A percentile compares a stretch with the other conserved stretches of the same genome.
Conservation (phyloP, 495 filamentous ascomycete genomes). For the Hypomontagnella monticulosa region DNA sequence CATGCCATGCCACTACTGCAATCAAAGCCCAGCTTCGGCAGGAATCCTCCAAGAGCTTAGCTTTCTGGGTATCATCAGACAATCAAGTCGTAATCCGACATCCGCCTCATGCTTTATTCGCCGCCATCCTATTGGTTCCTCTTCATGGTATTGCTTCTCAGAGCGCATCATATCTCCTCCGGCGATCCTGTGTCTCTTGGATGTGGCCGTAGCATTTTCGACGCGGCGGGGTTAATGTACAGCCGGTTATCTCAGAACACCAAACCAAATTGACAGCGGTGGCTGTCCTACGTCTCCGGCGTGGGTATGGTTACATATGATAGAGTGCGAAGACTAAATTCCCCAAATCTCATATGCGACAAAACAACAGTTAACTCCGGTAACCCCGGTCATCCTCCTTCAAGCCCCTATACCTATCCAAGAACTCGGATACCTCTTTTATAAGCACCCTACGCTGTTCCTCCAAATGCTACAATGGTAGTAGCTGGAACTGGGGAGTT, state of each 20-base stretch:
- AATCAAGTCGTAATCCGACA: constrained; percentile 12
- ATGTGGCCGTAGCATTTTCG: no score
- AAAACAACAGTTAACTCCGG: not conserved
- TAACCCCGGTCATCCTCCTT: not conserved
- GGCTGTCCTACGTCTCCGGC: not conserved
- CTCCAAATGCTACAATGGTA: not conserved
- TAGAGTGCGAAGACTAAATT: not conserved
- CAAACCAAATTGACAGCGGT: not conserved
- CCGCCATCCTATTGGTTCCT: not conserved
- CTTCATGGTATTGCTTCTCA: not conserved
- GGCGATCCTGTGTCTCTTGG: not conserved
- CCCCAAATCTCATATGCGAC: not conserved
- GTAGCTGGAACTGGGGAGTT: not conserved
- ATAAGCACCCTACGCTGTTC: not conserved
- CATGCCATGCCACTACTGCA: constrained; percentile 5
- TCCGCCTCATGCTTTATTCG: not conserved
- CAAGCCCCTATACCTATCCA: not conserved
- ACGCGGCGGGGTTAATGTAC: no score
- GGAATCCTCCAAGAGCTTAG: constrained; percentile 1
- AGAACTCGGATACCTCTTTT: not conserved
- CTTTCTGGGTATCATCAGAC: constrained; percentile 11
- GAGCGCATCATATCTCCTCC: not conserved
- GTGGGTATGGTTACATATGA: not conserved
- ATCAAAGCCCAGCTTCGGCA: constrained; percentile 25
- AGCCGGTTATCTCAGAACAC: not conserved